Evolutionary conservation across 805 yeast genomes (phyloP), one percentile per base, ranked within the genome.

Genomic region (Clavispora fructus): DNA sequence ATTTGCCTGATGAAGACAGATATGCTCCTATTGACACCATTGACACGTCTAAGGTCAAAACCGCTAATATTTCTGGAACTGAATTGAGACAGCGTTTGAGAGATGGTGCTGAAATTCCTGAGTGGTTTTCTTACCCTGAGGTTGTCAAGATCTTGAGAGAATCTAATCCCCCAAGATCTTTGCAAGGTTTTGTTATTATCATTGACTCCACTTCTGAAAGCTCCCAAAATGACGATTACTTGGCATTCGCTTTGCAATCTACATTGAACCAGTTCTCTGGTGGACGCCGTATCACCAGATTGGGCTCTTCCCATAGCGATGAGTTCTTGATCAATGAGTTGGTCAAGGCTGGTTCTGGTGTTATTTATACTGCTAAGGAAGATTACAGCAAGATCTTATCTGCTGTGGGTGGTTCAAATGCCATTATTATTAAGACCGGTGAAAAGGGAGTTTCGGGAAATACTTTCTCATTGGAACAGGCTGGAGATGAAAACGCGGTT

Each of bases 91-190:
- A 84, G 67, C 82, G 92, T 55, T 79, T 91, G 63, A 83, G 82
- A 72, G 85, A 83, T 50, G 97, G 97, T 48, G 77, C 85, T 38
- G 84, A 84, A 51, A 92, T 91, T 57, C 98, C 98, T 52, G 94
- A 81, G 63, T 91, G 98, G 98, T 91, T 92, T 70, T 88, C 97
- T 6, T 91, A 91, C 70, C 96, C 97, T 3, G 97, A 91, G 68
- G 97, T 92, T 44, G 98, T 92, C 49, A 78, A 79, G 65, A 90
- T 92, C 49, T 77, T 91, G 59, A 84, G 98, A 64, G 92, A 88
- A 59, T 80, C 91, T 40, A 91, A 91, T 66, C 97, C 97, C 46
- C 96, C 98, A 53, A 82, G 97, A 69, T 80, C 76, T 48, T 66
- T 76, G 48, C 98, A 92, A 71, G 98, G 98, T 31, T 92, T 91